phyloP scores from a whole-genome alignment of 1,284 basidiomycete genomes.

The Meira nashicola region DNA sequence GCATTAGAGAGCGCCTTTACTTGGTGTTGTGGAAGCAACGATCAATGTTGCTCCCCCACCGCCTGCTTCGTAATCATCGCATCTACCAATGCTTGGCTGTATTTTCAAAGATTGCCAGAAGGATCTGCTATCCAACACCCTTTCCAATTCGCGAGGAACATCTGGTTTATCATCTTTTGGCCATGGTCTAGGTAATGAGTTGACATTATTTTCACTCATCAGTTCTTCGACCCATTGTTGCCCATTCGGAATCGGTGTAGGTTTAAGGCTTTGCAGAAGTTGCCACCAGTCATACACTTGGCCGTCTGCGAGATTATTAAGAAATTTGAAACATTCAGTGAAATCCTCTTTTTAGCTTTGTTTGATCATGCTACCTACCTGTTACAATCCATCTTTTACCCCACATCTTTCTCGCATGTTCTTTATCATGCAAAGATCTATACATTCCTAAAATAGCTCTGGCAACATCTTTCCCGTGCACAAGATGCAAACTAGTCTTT shows the following conservation, averaged over 20 bases:
- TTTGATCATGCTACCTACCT: conserved; percentile 7
- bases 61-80: conserved; percentile 10
- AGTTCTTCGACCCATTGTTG: conserved; percentile 15
- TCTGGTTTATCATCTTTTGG: neutral
- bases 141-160: conserved; percentile 15
- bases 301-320: conserved; percentile 5
- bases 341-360: neutral
- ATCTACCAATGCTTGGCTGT: conserved; percentile 11
- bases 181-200: conserved; percentile 13
- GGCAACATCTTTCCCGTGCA: conserved; percentile 40
- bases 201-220: conserved; percentile 5
- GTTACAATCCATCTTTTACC: conserved; percentile 40
- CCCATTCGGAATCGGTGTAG: neutral
- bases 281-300: conserved; percentile 25
- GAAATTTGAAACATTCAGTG: neutral
- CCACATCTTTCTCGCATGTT: conserved; percentile 19
- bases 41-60: neutral
- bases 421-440: conserved; percentile 4
- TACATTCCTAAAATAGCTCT: conserved; percentile 30
- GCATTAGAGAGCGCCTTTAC: no score
- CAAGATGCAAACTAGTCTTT: conserved; percentile 39
- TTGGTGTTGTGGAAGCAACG: no score
- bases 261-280: conserved; percentile 8
- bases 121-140: conserved; percentile 15
- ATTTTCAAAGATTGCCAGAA: conserved; percentile 16